Percentiles rank a stretch among this genome's conserved stretches.
These are phyloP conservation scores for Eleusine indica DNA, from an alignment of 176 grass and related monocot genomes.

Conservation along the genomic window DNA sequence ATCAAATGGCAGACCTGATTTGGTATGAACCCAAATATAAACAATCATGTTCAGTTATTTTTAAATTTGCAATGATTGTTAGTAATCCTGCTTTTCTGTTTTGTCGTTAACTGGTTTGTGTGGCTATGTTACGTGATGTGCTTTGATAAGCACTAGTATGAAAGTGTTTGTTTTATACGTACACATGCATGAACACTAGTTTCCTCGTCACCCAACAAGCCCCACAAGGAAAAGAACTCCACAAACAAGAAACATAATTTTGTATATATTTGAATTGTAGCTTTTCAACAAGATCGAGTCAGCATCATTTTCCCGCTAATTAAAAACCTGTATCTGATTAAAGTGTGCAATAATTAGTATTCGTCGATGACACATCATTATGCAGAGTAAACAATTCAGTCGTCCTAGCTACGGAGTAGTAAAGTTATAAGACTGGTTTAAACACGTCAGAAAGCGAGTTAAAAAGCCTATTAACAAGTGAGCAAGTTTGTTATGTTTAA, in stretches of 20 bases:
- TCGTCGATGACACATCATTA: constrained; percentile 3
- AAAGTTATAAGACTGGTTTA: not conserved
- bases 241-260: not conserved
- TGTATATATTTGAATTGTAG: not conserved
- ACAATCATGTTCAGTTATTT: not conserved
- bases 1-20: not conserved
- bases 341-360: constrained; percentile 17
- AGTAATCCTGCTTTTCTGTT: constrained; percentile 3
- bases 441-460: constrained; percentile 13
- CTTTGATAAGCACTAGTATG: constrained; percentile 18
- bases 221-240: not conserved
- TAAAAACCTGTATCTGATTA: not conserved
- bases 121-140: constrained; percentile 17
- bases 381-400: not conserved
- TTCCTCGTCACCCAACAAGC: constrained; percentile 47
- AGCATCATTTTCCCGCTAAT: constrained; percentile 23
- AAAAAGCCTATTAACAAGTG: not conserved
- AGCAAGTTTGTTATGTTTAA: not conserved
- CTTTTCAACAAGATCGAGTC: not conserved
- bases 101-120: constrained; percentile 25
- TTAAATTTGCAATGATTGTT: constrained; percentile 33
- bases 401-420: not conserved
- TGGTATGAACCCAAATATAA: not conserved
- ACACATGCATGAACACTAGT: constrained; percentile 28
- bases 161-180: not conserved